Conservation (phyloP, 148 eudicot genomes). For the Chenopodium quinoa region DNA sequence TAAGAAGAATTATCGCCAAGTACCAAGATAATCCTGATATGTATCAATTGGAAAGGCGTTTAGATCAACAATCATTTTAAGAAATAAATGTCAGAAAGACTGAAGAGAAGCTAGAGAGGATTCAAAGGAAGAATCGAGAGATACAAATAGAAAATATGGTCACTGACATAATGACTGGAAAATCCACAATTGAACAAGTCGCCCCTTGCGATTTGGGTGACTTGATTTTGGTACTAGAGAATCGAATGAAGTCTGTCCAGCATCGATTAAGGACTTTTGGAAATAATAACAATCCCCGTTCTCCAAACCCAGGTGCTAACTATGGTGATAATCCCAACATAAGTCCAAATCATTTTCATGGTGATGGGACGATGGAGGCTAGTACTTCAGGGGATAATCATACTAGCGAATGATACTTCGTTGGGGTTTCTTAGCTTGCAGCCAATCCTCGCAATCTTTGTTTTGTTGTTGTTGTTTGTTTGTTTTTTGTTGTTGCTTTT, state of each 20-base stretch:
- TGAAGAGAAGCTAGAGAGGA: background rate
- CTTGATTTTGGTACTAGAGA: constrained; percentile 7
- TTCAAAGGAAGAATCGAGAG: background rate
- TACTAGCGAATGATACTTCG: no score
- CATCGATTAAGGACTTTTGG: background rate
- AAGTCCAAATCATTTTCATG: no score
- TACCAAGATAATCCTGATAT: background rate
- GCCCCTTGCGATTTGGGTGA: background rate
- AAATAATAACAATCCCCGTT: background rate
- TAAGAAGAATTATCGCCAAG: background rate
- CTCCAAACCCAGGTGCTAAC: no score
- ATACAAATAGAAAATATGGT: constrained; percentile 13
- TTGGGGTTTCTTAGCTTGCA: no score
- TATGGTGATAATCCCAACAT: no score
- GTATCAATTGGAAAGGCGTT: background rate
- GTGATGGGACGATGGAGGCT: no score
- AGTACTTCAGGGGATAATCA: no score
- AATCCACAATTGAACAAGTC: background rate
- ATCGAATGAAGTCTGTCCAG: background rate
- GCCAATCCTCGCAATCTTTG: no score
- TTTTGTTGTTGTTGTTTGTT: no score
- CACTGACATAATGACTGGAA: background rate
- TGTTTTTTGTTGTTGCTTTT: no score
- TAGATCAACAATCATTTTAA: background rate
- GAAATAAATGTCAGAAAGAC: background rate